Percentiles rank a stretch among this genome's conserved stretches.
These are phyloP conservation scores for Beauveria australis DNA, from an alignment of 2,329 filamentous ascomycete genomes.

Conservation along the genomic window DNA sequence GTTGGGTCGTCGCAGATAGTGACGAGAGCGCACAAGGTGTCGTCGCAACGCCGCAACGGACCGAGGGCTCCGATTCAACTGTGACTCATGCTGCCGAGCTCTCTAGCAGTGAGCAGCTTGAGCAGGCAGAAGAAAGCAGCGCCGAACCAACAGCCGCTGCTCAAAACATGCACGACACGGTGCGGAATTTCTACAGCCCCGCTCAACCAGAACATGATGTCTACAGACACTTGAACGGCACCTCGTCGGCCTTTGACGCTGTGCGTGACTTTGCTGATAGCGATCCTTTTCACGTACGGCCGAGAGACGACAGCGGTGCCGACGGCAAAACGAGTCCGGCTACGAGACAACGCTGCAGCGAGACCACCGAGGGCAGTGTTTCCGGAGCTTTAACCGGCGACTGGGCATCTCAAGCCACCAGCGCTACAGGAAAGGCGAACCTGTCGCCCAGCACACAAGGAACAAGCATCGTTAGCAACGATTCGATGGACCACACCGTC, in stretches of 20 bases:
- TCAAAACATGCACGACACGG: neutral
- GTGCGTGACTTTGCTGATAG: constrained; percentile 40
- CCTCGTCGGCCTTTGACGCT: constrained; percentile 29
- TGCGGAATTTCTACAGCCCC: constrained; percentile 15
- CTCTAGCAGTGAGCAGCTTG: neutral
- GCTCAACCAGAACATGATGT: constrained; percentile 15
- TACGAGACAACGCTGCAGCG: constrained; percentile 48
- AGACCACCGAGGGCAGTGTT: constrained; percentile 53
- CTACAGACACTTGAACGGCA: constrained; percentile 37
- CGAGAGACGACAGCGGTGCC: constrained; percentile 22
- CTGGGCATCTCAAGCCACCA: constrained; percentile 56
- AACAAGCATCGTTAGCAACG: constrained; percentile 55
- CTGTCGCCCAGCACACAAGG: constrained; percentile 58
- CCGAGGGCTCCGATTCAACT: constrained; percentile 8
- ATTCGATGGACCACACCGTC: constrained; percentile 43
- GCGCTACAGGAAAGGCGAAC: constrained; percentile 55
- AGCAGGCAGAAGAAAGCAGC: neutral
- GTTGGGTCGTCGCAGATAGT: constrained; percentile 25
- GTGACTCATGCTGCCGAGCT: neutral
- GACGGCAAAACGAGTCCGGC: constrained; percentile 33
- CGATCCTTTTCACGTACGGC: constrained; percentile 37
- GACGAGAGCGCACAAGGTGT: neutral
- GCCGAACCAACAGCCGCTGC: neutral
- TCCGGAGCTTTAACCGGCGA: constrained; percentile 47
- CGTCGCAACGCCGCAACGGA: neutral